Conservation (phyloP, 129 eudicot species). For the Flaveria trinervia region DNA sequence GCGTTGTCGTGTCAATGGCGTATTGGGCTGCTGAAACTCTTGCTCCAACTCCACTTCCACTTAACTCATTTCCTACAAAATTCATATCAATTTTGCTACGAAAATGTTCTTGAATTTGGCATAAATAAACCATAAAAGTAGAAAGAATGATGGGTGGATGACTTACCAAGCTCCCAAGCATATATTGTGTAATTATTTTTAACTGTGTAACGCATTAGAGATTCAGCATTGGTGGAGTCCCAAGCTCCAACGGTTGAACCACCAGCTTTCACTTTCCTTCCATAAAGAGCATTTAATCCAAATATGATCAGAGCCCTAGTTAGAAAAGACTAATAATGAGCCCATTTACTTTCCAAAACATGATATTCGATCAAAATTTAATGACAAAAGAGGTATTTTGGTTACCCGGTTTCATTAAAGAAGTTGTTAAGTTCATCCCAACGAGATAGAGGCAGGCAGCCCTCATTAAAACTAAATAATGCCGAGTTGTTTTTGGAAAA, state of each 20-base stretch:
- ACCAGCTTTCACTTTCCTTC: constrained; percentile 43
- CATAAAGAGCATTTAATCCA: constrained; percentile 82
- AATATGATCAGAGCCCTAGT: constrained; percentile 68
- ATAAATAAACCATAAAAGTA: background rate
- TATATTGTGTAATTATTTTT: constrained; percentile 54
- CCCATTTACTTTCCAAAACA: constrained; percentile 13
- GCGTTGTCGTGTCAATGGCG: background rate
- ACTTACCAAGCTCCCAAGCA: constrained; percentile 91
- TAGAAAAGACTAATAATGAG: constrained; percentile 6
- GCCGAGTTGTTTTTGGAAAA: constrained; percentile 47
- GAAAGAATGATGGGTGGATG: background rate
- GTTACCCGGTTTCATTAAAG: constrained; percentile 67
- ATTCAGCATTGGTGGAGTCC: constrained; percentile 78
- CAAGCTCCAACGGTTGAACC: constrained; percentile 66
- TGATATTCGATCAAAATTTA: background rate
- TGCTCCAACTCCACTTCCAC: constrained; percentile 23
- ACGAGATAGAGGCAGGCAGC: constrained; percentile 75
- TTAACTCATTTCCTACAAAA: constrained; percentile 6
- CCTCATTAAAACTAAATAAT: constrained; percentile 59
- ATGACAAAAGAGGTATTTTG: background rate
- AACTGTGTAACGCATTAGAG: constrained; percentile 69
- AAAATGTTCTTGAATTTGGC: background rate
- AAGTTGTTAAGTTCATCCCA: constrained; percentile 77
- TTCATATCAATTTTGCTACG: background rate
- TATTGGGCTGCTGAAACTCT: constrained; percentile 16